Base-by-base conservation (phyloP, 345 rosid genomes). In the Salix dunnii region DNA sequence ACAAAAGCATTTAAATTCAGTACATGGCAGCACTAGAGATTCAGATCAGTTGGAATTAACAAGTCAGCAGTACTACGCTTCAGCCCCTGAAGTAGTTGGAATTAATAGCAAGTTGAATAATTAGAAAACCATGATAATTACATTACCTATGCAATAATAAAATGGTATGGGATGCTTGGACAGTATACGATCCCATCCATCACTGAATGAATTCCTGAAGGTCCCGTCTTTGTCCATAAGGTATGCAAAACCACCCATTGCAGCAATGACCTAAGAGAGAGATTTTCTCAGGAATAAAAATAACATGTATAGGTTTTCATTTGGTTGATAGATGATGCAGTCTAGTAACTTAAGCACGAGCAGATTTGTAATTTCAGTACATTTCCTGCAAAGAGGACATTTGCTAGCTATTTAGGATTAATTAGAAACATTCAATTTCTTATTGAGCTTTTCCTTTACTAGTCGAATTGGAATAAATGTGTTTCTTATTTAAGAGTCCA, bases 101-200 rank as follows among this genome's bases (percentile, higher is more conserved):
- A 28, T 68, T 64, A 33, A 33, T 64, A 30, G 16, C 27, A 58
- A 23, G 38, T 18, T 66, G 49, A 13, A 36, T 42, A 40, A 21
- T 25, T 11, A 27, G 23, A 64, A 74, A 62, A 30, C 40, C 30
- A 72, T 9, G 40, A 71, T 60, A 35, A 43, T 80, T 86, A 96
- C 98, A 38, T 80, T 86, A 96, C 98, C 99, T 27, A 96, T 89
- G 84, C 98, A 93, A 70, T 96, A 96, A 76, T 90, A 96, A 81
- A 96, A 96, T 17, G 99, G 98, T 75, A 93, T 86, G 46, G 99
- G 99, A 86, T 91, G 98, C 71, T 87, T 96, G 11, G 98, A 93
- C 73, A 93, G 73, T 68, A 91, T 87, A 63, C 93, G 96, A 83
- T 96, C 98, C 99, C 97, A 96, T 55, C 93, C 90, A 85, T 91